Evolutionary conservation across 2,329 filamentous ascomycete genomes (phyloP).

Genomic region (Emergomyces africanus): DNA sequence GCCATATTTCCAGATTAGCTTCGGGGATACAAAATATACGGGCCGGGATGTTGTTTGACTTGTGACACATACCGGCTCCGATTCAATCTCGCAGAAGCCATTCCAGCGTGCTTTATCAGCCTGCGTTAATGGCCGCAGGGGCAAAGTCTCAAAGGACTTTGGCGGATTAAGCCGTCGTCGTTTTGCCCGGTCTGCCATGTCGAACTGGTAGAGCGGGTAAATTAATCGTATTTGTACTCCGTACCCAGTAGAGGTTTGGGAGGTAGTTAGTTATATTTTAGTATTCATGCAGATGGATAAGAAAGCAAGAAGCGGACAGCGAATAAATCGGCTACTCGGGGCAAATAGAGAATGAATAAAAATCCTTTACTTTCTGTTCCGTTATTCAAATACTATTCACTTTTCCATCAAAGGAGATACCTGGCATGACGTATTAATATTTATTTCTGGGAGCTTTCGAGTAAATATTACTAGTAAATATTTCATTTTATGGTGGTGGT

Average conservation of each 20-base stretch:
- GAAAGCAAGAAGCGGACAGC: neutral
- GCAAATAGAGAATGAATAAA: neutral
- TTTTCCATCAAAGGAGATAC: neutral
- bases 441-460: no score
- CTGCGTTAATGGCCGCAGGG: constrained; percentile 20
- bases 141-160: constrained; percentile 15
- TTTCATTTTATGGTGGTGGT: neutral
- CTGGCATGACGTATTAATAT: neutral
- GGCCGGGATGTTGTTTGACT: neutral
- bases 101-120: constrained; percentile 33
- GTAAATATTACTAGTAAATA: neutral
- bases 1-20: constrained; percentile 8
- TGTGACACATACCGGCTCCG: constrained; percentile 57
- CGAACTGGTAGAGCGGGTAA: neutral
- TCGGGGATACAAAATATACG: constrained; percentile 1
- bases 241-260: no score
- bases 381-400: neutral
- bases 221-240: neutral
- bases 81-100: constrained; percentile 60
- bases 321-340: neutral
- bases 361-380: neutral
- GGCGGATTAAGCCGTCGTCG: constrained; percentile 16
- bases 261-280: no score
- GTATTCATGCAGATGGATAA: no score
- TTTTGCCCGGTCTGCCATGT: constrained; percentile 21